Percentiles rank a stretch among this genome's conserved stretches.
phyloP scores from a whole-genome alignment of 306 rosid species.

The Benincasa hispida region DNA sequence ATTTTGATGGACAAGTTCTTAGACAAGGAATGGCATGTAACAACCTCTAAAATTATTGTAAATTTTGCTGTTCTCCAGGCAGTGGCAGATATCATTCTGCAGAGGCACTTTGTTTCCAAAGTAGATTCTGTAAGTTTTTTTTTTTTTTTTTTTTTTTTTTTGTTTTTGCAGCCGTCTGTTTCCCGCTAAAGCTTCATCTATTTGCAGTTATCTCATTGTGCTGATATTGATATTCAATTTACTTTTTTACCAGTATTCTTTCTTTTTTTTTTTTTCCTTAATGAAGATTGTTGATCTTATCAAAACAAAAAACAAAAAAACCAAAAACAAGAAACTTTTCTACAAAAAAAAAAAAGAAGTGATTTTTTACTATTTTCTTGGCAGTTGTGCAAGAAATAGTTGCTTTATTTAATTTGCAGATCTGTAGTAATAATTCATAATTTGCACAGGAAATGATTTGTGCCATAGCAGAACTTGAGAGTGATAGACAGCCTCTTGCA shows the following conservation, averaged over 20 bases:
- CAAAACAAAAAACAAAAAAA: too few relatives aligned
- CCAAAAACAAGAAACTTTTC: neutral
- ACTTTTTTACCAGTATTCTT: too few relatives aligned
- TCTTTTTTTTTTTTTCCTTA: too few relatives aligned
- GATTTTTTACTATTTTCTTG: neutral
- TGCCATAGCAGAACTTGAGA: constrained; percentile 76
- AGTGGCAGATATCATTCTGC: constrained; percentile 45
- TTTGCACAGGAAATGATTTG: constrained; percentile 54
- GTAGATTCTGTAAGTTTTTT: constrained; percentile 51
- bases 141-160: neutral
- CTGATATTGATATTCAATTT: neutral
- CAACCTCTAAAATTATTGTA: neutral
- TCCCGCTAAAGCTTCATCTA: neutral
- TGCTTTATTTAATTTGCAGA: neutral
- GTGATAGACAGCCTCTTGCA: constrained; percentile 68
- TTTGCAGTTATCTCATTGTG: neutral
- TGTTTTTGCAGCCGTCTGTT: neutral
- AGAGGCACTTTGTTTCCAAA: constrained; percentile 39
- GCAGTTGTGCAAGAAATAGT: neutral
- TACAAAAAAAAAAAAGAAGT: neutral
- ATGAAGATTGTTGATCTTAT: too few relatives aligned
- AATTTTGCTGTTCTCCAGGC: constrained; percentile 49
- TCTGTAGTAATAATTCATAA: neutral
- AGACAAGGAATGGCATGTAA: neutral
- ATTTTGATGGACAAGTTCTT: neutral